These are phyloP conservation scores for Aureobasidium sp. DNA, from an alignment of 2,329 filamentous ascomycete species.

Conservation along the genomic window DNA sequence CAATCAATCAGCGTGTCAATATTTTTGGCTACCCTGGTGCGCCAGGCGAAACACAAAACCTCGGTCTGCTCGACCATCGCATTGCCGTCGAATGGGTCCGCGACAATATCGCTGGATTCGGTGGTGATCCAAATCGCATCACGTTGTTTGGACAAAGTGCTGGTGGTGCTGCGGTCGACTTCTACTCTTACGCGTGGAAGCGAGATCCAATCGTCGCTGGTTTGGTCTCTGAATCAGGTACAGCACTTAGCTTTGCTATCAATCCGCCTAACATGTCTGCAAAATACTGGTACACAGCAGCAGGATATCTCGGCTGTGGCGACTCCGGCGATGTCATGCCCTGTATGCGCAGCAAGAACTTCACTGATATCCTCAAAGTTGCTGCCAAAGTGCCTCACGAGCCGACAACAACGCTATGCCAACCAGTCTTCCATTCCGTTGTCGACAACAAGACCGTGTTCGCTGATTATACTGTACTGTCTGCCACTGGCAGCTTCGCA, in stretches of 20 bases:
- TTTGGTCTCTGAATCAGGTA: constrained; percentile 33
- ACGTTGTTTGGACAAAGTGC: constrained; percentile 36
- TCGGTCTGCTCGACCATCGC: constrained; percentile 34
- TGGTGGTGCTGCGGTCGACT: constrained; percentile 20
- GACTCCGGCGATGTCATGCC: constrained; percentile 23
- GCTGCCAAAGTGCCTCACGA: constrained; percentile 18
- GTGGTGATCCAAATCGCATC: constrained; percentile 30
- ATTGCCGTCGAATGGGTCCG: constrained; percentile 34
- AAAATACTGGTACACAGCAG: constrained; percentile 39
- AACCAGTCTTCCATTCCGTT: constrained; percentile 23
- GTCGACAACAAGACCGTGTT: constrained; percentile 25
- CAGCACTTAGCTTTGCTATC: constrained; percentile 38
- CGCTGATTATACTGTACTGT: constrained; percentile 21
- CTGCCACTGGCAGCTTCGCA: constrained; percentile 29
- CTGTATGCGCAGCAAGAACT: constrained; percentile 20
- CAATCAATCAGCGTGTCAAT: constrained; percentile 10
- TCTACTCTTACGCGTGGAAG: constrained; percentile 28
- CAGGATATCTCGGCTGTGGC: constrained; percentile 34
- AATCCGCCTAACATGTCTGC: constrained; percentile 31
- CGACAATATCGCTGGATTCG: constrained; percentile 31
- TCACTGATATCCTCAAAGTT: constrained; percentile 18
- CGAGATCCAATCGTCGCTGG: constrained; percentile 33
- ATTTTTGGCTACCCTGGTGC: neutral
- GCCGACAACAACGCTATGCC: constrained; percentile 24
- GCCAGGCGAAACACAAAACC: constrained; percentile 24